Evolutionary conservation across 345 rosid genomes (phyloP).

Genomic region (Arabidopsis thaliana): TAIR10.1 NC_003070.9:30039501-30040000

Average conservation of each 20-base stretch:
- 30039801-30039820: conserved; percentile 94
- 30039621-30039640: conserved; percentile 53
- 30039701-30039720: conserved; percentile 78
- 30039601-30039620: conserved; percentile 12
- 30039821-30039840: conserved; percentile 91
- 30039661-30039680: conserved; percentile 95
- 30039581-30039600: neutral
- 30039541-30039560: conserved; percentile 68
- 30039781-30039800: conserved; percentile 78
- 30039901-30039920: conserved; percentile 76
- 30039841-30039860: conserved; percentile 97
- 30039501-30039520: conserved; percentile 83
- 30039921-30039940: conserved; percentile 84
- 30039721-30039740: conserved; percentile 90
- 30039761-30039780: conserved; percentile 65
- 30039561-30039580: neutral
- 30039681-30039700: conserved; percentile 89
- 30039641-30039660: conserved; percentile 98
- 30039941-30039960: conserved; percentile 95
- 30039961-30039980: conserved; percentile 87
- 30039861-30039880: conserved; percentile 93
- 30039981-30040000: conserved; percentile 91
- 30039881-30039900: conserved; percentile 66
- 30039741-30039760: conserved; percentile 88
- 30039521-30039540: conserved; percentile 67